Percentiles rank a stretch among this genome's conserved stretches.
phyloP scores from a whole-genome alignment of 2,329 filamentous ascomycete species.

The Cladophialophora bantiana region DNA sequence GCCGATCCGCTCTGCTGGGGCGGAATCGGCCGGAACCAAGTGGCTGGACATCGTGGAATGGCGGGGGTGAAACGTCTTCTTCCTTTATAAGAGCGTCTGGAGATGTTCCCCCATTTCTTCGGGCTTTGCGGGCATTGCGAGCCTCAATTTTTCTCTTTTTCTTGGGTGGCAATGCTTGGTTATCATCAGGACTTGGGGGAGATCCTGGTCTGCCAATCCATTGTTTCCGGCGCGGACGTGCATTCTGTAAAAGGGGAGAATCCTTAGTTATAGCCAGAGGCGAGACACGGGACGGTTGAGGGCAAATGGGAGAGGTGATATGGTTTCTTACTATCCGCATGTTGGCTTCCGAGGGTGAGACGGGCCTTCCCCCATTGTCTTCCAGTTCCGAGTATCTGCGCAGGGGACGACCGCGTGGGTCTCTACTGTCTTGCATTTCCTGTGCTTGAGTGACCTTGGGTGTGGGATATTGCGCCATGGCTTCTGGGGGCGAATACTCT shows the following conservation, averaged over 20 bases:
- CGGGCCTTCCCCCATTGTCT: slow-evolving; percentile 35
- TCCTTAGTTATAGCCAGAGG: slow-evolving; percentile 62
- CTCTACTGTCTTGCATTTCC: slow-evolving; percentile 35
- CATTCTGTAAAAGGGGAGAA: slow-evolving; percentile 62
- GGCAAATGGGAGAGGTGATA: slow-evolving; percentile 74
- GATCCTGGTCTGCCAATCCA: slow-evolving; percentile 52
- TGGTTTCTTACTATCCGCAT: slow-evolving; percentile 75
- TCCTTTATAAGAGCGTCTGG: slow-evolving; percentile 65
- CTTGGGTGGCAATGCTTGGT: slow-evolving; percentile 54
- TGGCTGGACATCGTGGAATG: slow-evolving; percentile 56
- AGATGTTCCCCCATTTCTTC: slow-evolving; percentile 45
- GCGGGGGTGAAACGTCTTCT: slow-evolving; percentile 68
- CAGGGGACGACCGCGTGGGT: slow-evolving; percentile 39
- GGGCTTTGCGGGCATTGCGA: slow-evolving; percentile 37
- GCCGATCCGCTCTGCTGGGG: slow-evolving; percentile 50
- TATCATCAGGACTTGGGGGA: slow-evolving; percentile 40
- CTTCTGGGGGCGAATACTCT: slow-evolving; percentile 57
- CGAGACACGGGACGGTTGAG: slow-evolving; percentile 74
- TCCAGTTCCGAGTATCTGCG: slow-evolving; percentile 41
- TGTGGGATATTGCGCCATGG: slow-evolving; percentile 47
- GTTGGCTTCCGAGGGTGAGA: slow-evolving; percentile 45
- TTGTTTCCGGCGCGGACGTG: slow-evolving; percentile 50
- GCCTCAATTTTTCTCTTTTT: slow-evolving; percentile 60
- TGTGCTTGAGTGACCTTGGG: slow-evolving; percentile 23
- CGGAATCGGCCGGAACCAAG: slow-evolving; percentile 49